Evolutionary conservation across 192 early-diverging fungal species (phyloP), one percentile per base, ranked within the genome.

Genomic region (Backusella luteola): DNA sequence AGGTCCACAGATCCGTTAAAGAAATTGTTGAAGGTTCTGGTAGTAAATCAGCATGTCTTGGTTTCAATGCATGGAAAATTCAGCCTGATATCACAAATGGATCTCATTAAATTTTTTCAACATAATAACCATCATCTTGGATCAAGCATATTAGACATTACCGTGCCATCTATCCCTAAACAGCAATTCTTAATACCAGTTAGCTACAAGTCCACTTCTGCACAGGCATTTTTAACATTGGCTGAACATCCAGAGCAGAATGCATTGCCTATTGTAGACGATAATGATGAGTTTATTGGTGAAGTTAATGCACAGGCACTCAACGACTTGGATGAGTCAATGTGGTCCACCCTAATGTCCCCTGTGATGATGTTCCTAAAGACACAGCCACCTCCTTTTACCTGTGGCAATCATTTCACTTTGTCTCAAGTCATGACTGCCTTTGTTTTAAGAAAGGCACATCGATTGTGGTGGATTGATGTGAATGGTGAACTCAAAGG

Each of bases 281-380:
- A 85, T 36, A 84, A 87, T 49, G 77, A 89, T 66, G 73, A 67
- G 6, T 67, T 95, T 15, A 88, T 92, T 5, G 90, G 87, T 36
- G 92, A 91, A 77, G 80, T 95, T 56, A 91, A 89, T 12, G 90
- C 91, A 4, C 87, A 87, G 15, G 94, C 93, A 80, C 78, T 95
- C 34, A 79, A 92, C 15, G 91, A 91, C 11, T 75, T 95, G 34
- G 91, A 89, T 71, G 73, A 84, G 29, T 78, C 81, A 21, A 79
- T 87, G 35, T 78, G 93, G 35, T 77, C 82, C 32, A 78, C 84
- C 29, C 81, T 95, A 66, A 76, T 83, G 12, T 81, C 84, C 67
- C 90, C 90, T 3, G 90, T 94, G 0, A 83, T 92, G 44, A 88
- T 85, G 46, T 94, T 89, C 74, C 59, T 95, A 29, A 83, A 85